Base-by-base conservation (phyloP, 2,329 filamentous ascomycete species). In the Talaromyces sp. region DNA sequence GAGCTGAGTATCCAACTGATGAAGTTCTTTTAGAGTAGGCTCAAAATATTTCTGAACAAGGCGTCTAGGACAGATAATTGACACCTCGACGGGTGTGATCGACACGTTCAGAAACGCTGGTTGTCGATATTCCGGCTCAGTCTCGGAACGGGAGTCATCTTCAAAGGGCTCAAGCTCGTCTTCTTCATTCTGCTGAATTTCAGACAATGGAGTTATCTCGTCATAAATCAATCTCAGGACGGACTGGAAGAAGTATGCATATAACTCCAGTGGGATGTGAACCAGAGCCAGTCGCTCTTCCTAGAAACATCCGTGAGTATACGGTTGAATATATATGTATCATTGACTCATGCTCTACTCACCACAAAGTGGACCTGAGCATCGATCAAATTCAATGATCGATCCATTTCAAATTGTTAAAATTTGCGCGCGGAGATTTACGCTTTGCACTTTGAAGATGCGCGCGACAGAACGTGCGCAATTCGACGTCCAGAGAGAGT, bases 31-130 rank as follows among this genome's bases (percentile, higher is more conserved):
- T 52, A 93, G 83, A 49, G 87, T 77, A 0, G 91, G 91, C 48
- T 83, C 78, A 65, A 97, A 96, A 52, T 96, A 83, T 49, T 84
- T 82, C 42, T 84, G 79, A 6, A 90, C 88, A 75, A 91, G 87
- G 37, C 83, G 80, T 54, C 85, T 84, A 57, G 93, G 88, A 69
- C 93, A 97, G 49, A 96, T 91, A 47, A 99, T 83, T 3, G 91
- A 96, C 75, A 91, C 96, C 73, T 97, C 94, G 50, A 96, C 84
- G 0, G 91, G 90, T 0, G 92, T 97, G 65, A 97, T 83, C 57
- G 90, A 95, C 62, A 99, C 86, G 72, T 97, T 97, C 70, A 97
- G 82, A 72, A 99, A 97, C 40, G 86, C 86, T 73, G 94, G 88
- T 67, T 79, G 78, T 70, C 77, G 14, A 74, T 75, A 80, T 75